These are phyloP conservation scores for Tympanopsis confertula DNA, from an alignment of 2,329 filamentous ascomycete genomes.

Conservation along the genomic window DNA sequence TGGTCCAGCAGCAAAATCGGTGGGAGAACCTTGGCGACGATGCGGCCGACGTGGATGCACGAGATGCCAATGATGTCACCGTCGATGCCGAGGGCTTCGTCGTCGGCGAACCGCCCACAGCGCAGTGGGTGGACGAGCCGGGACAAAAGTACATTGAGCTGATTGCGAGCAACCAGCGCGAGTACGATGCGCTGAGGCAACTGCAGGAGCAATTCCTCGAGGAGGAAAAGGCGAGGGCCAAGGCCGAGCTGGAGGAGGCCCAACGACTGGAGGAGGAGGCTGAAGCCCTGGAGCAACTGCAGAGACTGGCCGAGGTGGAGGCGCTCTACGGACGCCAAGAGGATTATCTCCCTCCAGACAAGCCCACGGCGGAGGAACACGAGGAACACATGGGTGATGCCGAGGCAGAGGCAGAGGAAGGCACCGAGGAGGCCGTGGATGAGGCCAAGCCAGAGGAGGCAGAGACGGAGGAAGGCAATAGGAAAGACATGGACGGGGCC, in stretches of 20 bases:
- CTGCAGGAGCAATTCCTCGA: constrained; percentile 21
- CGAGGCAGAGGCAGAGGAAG: constrained; percentile 4
- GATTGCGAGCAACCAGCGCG: constrained; percentile 39
- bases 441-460: constrained; percentile 4
- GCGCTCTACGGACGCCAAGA: constrained; percentile 19
- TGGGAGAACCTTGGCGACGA: not conserved
- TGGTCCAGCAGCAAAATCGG: not conserved
- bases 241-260: constrained; percentile 16
- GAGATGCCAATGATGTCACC: too few species aligned
- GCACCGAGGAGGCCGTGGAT: constrained; percentile 8
- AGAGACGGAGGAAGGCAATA: constrained; percentile 12
- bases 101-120: constrained; percentile 9
- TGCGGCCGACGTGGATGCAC: too few species aligned
- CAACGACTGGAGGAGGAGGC: constrained; percentile 19
- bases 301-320: constrained; percentile 18
- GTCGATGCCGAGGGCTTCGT: not conserved
- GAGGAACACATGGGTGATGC: constrained; percentile 6
- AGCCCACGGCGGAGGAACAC: constrained; percentile 9
- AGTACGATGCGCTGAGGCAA: constrained; percentile 39
- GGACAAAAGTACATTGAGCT: constrained; percentile 27
- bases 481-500: constrained; percentile 12
- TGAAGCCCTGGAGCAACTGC: constrained; percentile 16
- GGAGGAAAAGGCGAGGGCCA: constrained; percentile 15
- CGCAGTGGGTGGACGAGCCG: constrained; percentile 17
- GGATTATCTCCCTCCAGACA: constrained; percentile 4